A percentile compares a stretch with the other conserved stretches of the same genome.
Evolutionary conservation across 2,329 filamentous ascomycete species (phyloP).

Genomic region (Periconia digitata): DNA sequence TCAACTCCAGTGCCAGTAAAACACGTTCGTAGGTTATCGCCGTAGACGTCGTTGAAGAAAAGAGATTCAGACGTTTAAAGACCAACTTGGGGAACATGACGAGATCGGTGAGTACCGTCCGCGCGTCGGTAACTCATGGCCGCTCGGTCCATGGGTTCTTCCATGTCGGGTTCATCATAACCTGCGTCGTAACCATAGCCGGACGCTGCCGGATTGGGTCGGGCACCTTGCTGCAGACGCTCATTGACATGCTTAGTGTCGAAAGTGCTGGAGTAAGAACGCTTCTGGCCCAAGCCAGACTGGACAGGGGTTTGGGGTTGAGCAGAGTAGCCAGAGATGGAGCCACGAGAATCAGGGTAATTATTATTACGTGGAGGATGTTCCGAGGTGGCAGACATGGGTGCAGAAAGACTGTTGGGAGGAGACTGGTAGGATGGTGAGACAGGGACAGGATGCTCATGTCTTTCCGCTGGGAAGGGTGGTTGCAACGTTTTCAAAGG

Average conservation of each 20-base stretch:
- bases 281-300: slow-evolving; percentile 44
- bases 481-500: slow-evolving; percentile 47
- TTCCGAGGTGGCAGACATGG: slow-evolving; percentile 39
- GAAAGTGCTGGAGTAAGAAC: slow-evolving; percentile 50
- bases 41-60: slow-evolving; percentile 8
- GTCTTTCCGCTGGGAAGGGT: slow-evolving; percentile 32
- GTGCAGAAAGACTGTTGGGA: slow-evolving; percentile 31
- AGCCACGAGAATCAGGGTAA: slow-evolving; percentile 24
- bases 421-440: slow-evolving; percentile 48
- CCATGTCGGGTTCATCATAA: slow-evolving; percentile 40
- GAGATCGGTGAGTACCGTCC: slow-evolving; percentile 46
- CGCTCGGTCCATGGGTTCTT: slow-evolving; percentile 41
- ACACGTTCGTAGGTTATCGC: slow-evolving; percentile 15
- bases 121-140: slow-evolving; percentile 52
- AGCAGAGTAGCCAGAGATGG: slow-evolving; percentile 28
- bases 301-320: slow-evolving; percentile 25
- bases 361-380: slow-evolving; percentile 19
- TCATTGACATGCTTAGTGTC: slow-evolving; percentile 46
- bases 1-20: slow-evolving; percentile 14
- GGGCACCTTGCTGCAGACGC: slow-evolving; percentile 48
- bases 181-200: slow-evolving; percentile 32
- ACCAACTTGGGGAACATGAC: slow-evolving; percentile 39
- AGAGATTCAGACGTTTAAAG: slow-evolving; percentile 16
- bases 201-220: slow-evolving; percentile 39
- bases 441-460: slow-evolving; percentile 40